Evolutionary conservation across 2,329 filamentous ascomycete species (phyloP), one percentile per base, ranked within the genome.

Genomic region (Alternaria sp.): DNA sequence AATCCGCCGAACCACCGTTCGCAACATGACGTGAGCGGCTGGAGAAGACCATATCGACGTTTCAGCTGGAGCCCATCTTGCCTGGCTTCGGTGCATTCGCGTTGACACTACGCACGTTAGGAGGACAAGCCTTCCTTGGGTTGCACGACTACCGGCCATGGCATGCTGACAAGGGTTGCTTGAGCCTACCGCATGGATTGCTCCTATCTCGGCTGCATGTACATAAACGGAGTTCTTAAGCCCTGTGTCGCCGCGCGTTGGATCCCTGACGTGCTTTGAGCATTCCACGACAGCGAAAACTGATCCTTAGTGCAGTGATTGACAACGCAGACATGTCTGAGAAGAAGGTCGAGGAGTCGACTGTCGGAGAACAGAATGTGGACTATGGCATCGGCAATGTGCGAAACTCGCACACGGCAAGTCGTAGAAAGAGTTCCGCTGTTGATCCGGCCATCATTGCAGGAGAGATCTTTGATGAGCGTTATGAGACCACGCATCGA

Each of bases 401-500:
- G 11, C 45, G 48, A 5, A 40, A 56, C 22, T 41, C 50, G n/a
- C 55, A 64, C 32, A 54, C 59, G 4, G 44, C 61, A 1, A 44
- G 49, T 11, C 57, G 64, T n/a, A 66, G 71, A 46, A 69, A 61
- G 60, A 70, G 63, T 60, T 74, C 71, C 6, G 66, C 59, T 16
- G 69, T 70, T 30, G 63, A 63, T 28, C 69, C 73, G n/a, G 67
- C 72, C 34, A 54, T 72, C 32, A 55, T 78, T 16, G 64, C 62
- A 6, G 68, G 67, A 27, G 74, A 77, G 51, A 70, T 76, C 18
- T 76, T 75, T 53, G 72, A 77, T 30, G 70, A 74, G 40, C 71
- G 75, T 9, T 78, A 72, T 60, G 74, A 80, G 45, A 71, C 66
- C 8, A 81, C 79, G 10, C 73, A 81, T 32, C 67, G 79, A 63